phyloP scores from a whole-genome alignment of 805 yeast genomes.

The Maudiozyma pseudohumilis region DNA sequence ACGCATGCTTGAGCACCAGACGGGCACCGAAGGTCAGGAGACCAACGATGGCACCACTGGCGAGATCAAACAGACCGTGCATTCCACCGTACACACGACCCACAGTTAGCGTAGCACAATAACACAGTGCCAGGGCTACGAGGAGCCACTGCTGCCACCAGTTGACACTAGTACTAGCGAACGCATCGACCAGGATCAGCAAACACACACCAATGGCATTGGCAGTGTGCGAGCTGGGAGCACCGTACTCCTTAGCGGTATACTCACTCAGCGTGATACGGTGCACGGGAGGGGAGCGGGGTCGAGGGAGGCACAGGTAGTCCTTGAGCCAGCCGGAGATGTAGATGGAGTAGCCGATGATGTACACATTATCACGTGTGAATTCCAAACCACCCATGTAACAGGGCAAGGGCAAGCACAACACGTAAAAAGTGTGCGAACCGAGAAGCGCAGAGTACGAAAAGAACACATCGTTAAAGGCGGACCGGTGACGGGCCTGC shows the following conservation, averaged over 20 bases:
- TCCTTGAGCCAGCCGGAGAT: conserved; percentile 73
- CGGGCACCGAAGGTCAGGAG: conserved; percentile 41
- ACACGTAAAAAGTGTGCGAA: conserved; percentile 85
- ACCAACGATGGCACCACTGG: conserved; percentile 60
- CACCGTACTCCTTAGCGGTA: conserved; percentile 89
- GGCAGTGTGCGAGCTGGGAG: conserved; percentile 90
- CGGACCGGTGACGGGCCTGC: conserved; percentile 43
- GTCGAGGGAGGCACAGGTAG: conserved; percentile 82
- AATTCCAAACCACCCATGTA: conserved; percentile 63
- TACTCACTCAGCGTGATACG: conserved; percentile 85
- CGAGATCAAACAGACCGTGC: conserved; percentile 85
- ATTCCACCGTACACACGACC: conserved; percentile 94
- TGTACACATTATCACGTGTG: conserved; percentile 67
- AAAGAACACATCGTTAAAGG: conserved; percentile 60
- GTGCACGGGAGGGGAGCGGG: conserved; percentile 82
- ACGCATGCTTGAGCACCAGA: conserved; percentile 22
- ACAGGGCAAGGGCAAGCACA: conserved; percentile 73
- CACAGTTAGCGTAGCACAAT: conserved; percentile 53
- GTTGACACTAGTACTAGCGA: not conserved
- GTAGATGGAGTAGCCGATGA: conserved; percentile 45
- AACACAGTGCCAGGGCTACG: conserved; percentile 27
- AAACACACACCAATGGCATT: conserved; percentile 80
- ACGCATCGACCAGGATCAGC: conserved; percentile 26
- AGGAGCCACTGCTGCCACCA: not conserved
- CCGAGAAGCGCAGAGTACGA: conserved; percentile 85